These are phyloP conservation scores for Ophiorrhiza pumila DNA, from an alignment of 257 asterid species.

Conservation along the genomic window DNA sequence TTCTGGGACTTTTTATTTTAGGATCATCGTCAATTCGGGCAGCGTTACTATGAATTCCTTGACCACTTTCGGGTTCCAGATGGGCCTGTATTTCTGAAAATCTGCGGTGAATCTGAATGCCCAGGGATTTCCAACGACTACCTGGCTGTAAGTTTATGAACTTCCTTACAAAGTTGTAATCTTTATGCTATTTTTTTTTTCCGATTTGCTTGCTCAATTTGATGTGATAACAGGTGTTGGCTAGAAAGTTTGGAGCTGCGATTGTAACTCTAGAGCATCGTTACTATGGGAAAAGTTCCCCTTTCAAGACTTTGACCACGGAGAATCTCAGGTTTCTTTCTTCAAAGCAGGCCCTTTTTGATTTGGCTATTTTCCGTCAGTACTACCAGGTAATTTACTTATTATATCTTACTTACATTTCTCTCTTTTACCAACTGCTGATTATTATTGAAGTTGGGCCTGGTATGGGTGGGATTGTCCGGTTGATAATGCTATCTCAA, in stretches of 20 bases:
- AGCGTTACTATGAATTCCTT: slow-evolving; percentile 85
- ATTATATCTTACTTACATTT: background rate
- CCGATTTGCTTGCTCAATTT: background rate
- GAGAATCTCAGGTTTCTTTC: slow-evolving; percentile 80
- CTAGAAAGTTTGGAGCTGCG: slow-evolving; percentile 95
- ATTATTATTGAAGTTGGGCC: background rate
- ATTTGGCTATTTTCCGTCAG: slow-evolving; percentile 84
- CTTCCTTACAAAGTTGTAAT: background rate
- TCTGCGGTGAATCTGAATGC: slow-evolving; percentile 92
- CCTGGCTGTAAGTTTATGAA: slow-evolving; percentile 48
- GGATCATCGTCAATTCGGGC: slow-evolving; percentile 75
- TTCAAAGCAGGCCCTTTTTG: slow-evolving; percentile 94
- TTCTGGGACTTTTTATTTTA: slow-evolving; percentile 21
- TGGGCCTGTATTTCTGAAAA: slow-evolving; percentile 84
- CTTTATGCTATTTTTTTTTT: background rate
- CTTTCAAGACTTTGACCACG: slow-evolving; percentile 65
- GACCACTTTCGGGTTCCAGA: slow-evolving; percentile 67
- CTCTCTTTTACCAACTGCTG: background rate
- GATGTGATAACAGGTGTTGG: slow-evolving; percentile 61
- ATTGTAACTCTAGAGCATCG: slow-evolving; percentile 90
- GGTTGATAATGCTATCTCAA: no score
- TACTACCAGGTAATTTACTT: slow-evolving; percentile 71
- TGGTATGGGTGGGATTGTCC: background rate
- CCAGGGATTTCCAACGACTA: slow-evolving; percentile 81
- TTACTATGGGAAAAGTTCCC: slow-evolving; percentile 89